phyloP scores from a whole-genome alignment of 2,329 filamentous ascomycete species.

The Rutstroemia sp. region DNA sequence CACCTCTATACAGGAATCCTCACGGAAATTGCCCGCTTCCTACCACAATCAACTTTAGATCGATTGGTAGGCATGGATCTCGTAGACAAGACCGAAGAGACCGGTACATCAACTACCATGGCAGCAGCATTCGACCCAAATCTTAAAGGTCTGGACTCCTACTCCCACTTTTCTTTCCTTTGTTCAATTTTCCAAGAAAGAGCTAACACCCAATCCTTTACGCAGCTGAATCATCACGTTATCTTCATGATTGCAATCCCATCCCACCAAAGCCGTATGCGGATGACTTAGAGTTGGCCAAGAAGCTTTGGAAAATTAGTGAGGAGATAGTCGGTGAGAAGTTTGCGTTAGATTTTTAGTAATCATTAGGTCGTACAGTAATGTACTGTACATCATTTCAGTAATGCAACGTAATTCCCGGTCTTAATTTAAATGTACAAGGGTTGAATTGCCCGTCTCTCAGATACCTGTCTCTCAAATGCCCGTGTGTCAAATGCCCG shows the following conservation, averaged over 20 bases:
- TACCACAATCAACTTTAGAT: background rate
- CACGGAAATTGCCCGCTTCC: background rate
- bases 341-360: constrained; percentile 25
- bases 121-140: constrained; percentile 33
- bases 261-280: constrained; percentile 18
- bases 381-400: background rate
- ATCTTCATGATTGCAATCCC: constrained; percentile 17
- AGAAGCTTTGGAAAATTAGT: constrained; percentile 40
- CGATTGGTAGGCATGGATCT: background rate
- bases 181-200: constrained; percentile 28
- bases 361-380: background rate
- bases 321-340: constrained; percentile 38
- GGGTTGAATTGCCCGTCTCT: too few species aligned
- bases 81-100: constrained; percentile 4
- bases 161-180: background rate
- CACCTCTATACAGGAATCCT: background rate
- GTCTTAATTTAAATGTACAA: too few species aligned
- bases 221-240: constrained; percentile 30
- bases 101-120: constrained; percentile 26
- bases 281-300: constrained; percentile 28
- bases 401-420: too few species aligned
- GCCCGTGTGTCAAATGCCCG: too few species aligned
- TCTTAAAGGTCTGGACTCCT: constrained; percentile 13
- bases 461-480: too few species aligned
- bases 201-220: constrained; percentile 21